phyloP scores from a whole-genome alignment of 1,139 yeast genomes.

The Nakaseomyces delphensis region DNA sequence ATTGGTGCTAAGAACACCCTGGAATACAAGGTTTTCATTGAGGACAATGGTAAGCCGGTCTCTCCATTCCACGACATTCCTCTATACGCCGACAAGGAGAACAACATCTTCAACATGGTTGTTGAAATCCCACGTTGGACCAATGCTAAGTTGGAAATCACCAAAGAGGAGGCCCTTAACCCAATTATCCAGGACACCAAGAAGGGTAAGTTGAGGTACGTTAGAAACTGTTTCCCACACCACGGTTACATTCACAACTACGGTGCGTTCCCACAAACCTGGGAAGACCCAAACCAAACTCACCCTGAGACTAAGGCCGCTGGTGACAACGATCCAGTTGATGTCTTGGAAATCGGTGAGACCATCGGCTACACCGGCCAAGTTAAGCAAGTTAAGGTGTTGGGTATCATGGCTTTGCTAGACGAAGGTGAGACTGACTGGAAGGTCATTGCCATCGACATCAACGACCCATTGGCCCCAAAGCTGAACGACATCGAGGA shows the following conservation, averaged over 20 bases:
- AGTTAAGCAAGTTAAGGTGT: slow-evolving; percentile 70
- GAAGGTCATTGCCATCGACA: slow-evolving; percentile 76
- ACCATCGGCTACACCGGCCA: slow-evolving; percentile 63
- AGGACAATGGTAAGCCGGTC: slow-evolving; percentile 56
- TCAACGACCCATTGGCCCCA: slow-evolving; percentile 66
- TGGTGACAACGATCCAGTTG: slow-evolving; percentile 89
- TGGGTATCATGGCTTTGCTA: slow-evolving; percentile 79
- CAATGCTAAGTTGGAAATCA: slow-evolving; percentile 81
- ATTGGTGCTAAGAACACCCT: slow-evolving; percentile 87
- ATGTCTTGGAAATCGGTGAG: slow-evolving; percentile 83
- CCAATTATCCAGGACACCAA: slow-evolving; percentile 85
- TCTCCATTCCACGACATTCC: slow-evolving; percentile 78
- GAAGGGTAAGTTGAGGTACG: slow-evolving; percentile 79
- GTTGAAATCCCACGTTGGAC: slow-evolving; percentile 91
- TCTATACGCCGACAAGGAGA: slow-evolving; percentile 52
- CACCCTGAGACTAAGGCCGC: slow-evolving; percentile 73
- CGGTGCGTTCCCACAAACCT: slow-evolving; percentile 98
- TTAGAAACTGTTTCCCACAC: slow-evolving; percentile 90
- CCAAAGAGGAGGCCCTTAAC: slow-evolving; percentile 55
- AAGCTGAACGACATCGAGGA: slow-evolving; percentile 69
- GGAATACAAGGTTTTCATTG: slow-evolving; percentile 78
- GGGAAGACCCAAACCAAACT: slow-evolving; percentile 73
- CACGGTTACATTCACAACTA: slow-evolving; percentile 94
- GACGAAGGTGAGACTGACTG: slow-evolving; percentile 94
- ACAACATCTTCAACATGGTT: slow-evolving; percentile 70